These are phyloP conservation scores for Oemleria cerasiformis DNA, from an alignment of 306 rosid genomes.

Conservation along the genomic window DNA sequence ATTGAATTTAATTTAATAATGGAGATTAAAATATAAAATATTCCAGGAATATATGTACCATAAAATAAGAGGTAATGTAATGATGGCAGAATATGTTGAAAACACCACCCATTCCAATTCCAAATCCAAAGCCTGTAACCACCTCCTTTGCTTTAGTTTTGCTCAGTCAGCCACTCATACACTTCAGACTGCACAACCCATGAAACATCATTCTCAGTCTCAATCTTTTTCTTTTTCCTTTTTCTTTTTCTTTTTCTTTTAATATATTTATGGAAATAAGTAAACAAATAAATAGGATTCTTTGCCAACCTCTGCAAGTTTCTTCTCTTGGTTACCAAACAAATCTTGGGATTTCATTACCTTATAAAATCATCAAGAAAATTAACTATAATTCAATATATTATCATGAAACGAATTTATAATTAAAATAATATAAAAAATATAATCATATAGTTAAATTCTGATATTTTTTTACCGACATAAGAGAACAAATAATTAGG, in stretches of 20 bases:
- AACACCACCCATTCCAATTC: conserved; percentile 34
- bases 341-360: conserved; percentile 43
- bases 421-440: too few relatives aligned
- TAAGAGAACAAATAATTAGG: conserved; percentile 10
- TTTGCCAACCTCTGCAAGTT: conserved; percentile 26
- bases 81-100: conserved; percentile 48
- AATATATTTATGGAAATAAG: background rate
- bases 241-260: background rate
- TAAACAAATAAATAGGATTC: background rate
- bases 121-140: conserved; percentile 21
- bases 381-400: too few relatives aligned
- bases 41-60: conserved; percentile 41
- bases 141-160: conserved; percentile 36
- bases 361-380: too few relatives aligned
- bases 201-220: conserved; percentile 58
- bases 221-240: conserved; percentile 19
- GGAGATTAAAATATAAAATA: conserved; percentile 26
- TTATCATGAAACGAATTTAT: too few relatives aligned
- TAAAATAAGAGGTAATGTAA: conserved; percentile 38
- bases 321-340: conserved; percentile 38
- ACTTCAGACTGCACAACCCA: conserved; percentile 53
- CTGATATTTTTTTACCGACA: conserved; percentile 13
- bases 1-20: background rate
- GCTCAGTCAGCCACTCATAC: conserved; percentile 53
- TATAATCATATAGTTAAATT: too few relatives aligned